These are phyloP conservation scores for Mucor ambiguus DNA, from an alignment of 371 early-diverging fungal genomes.

Conservation along the genomic window DNA sequence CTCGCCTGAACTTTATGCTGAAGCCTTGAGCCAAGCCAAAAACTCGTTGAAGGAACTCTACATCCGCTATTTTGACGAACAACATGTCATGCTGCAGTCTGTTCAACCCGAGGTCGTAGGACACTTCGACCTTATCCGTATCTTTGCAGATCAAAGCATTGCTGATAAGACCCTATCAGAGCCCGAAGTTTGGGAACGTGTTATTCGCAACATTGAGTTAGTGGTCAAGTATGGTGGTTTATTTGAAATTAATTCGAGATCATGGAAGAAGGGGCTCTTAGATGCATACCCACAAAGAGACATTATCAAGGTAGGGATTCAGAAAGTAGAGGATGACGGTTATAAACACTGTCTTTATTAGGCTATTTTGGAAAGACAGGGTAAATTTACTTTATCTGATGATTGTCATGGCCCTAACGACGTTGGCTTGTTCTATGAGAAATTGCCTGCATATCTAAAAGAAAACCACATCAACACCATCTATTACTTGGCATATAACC, in stretches of 20 bases:
- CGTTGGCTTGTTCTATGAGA: constrained; percentile 83
- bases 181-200: constrained; percentile 54
- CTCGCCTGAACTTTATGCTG: constrained; percentile 57
- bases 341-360: constrained; percentile 20
- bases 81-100: constrained; percentile 70
- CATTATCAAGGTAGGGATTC: constrained; percentile 64
- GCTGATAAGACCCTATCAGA: constrained; percentile 28
- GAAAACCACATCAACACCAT: constrained; percentile 51
- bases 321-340: neutral
- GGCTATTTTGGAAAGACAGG: constrained; percentile 67
- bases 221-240: constrained; percentile 81
- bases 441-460: constrained; percentile 54
- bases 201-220: constrained; percentile 85
- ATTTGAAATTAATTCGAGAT: constrained; percentile 92
- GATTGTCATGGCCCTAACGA: constrained; percentile 91
- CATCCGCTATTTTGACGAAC: constrained; percentile 85
- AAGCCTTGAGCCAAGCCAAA: constrained; percentile 42
- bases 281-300: constrained; percentile 87
- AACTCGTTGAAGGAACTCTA: constrained; percentile 49
- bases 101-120: constrained; percentile 85
- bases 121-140: constrained; percentile 92
- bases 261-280: constrained; percentile 87
- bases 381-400: constrained; percentile 86
- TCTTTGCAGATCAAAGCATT: constrained; percentile 64
- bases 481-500: constrained; percentile 43